These are phyloP conservation scores for Aspergillus funiculosus DNA, from an alignment of 495 filamentous ascomycete genomes.

Conservation along the genomic window DNA sequence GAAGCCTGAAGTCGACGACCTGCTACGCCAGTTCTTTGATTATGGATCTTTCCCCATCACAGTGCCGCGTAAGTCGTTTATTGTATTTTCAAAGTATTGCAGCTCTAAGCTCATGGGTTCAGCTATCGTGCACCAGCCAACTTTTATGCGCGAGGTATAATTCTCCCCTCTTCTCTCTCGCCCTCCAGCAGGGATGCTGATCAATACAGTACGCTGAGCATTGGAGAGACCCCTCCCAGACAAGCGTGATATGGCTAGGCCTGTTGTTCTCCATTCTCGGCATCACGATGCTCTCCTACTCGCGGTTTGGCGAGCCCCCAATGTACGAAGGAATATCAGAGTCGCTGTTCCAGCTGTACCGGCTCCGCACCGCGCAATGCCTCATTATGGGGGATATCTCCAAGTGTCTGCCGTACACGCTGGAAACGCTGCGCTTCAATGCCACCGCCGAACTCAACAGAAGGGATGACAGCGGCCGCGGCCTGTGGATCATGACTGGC, in stretches of 20 bases:
- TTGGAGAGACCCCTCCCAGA: conserved; percentile 19
- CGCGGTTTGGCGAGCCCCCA: conserved; percentile 5
- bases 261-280: conserved; percentile 25
- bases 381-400: conserved; percentile 39
- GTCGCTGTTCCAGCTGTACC: conserved; percentile 15
- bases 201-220: conserved; percentile 16
- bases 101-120: background rate
- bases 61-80: conserved; percentile 8
- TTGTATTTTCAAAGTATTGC: too few species aligned
- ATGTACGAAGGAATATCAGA: conserved; percentile 9
- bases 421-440: conserved; percentile 41
- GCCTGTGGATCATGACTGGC: conserved; percentile 37
- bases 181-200: background rate
- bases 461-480: conserved; percentile 32
- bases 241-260: conserved; percentile 21
- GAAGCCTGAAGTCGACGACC: background rate
- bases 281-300: conserved; percentile 14
- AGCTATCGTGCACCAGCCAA: conserved; percentile 16
- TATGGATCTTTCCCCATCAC: conserved; percentile 3
- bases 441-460: conserved; percentile 34
- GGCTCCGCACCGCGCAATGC: conserved; percentile 35
- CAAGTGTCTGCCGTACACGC: conserved; percentile 32
- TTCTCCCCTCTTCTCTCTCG: background rate
- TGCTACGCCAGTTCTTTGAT: conserved; percentile 11
- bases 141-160: conserved; percentile 14